phyloP scores from a whole-genome alignment of 75 land plant genomes.

The Cryptomeria japonica region DNA sequence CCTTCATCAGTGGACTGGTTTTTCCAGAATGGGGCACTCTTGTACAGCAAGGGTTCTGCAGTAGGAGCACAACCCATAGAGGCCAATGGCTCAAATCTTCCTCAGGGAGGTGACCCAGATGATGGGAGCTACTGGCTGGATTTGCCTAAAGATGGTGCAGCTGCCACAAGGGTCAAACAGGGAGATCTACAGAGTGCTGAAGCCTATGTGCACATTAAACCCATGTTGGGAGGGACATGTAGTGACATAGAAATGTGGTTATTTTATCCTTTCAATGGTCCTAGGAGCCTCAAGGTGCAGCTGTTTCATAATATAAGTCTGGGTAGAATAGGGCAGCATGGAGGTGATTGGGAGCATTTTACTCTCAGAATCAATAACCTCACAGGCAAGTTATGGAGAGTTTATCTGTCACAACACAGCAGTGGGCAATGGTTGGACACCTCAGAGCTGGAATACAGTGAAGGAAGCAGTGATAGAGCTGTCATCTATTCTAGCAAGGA shows the following conservation, averaged over 20 bases:
- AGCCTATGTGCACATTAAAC: constrained; percentile 37
- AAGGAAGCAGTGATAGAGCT: constrained; percentile 19
- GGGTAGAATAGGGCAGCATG: constrained; percentile 38
- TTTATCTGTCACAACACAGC: constrained; percentile 44
- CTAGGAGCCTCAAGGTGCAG: constrained; percentile 25
- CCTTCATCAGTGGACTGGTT: constrained; percentile 40
- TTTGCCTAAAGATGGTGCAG: constrained; percentile 25
- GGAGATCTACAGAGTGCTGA: constrained; percentile 30
- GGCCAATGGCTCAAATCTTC: constrained; percentile 34
- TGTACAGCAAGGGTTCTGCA: constrained; percentile 16
- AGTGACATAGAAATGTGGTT: constrained; percentile 36
- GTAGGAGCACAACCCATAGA: not conserved
- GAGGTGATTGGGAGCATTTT: constrained; percentile 46
- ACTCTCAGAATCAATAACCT: constrained; percentile 39
- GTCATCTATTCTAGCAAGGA: constrained; percentile 31
- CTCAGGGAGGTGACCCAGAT: constrained; percentile 29
- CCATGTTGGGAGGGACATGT: constrained; percentile 34
- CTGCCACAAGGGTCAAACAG: constrained; percentile 23
- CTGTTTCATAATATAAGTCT: constrained; percentile 15
- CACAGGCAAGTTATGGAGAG: constrained; percentile 29
- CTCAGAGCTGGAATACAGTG: constrained; percentile 28
- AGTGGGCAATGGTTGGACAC: constrained; percentile 33
- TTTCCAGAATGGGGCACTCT: constrained; percentile 28
- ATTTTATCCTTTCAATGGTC: constrained; percentile 47
- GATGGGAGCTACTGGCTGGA: constrained; percentile 42